Percentiles rank a stretch among this genome's conserved stretches.
phyloP scores from a whole-genome alignment of 768 basidiomycete species.

The Lactarius trivialis region DNA sequence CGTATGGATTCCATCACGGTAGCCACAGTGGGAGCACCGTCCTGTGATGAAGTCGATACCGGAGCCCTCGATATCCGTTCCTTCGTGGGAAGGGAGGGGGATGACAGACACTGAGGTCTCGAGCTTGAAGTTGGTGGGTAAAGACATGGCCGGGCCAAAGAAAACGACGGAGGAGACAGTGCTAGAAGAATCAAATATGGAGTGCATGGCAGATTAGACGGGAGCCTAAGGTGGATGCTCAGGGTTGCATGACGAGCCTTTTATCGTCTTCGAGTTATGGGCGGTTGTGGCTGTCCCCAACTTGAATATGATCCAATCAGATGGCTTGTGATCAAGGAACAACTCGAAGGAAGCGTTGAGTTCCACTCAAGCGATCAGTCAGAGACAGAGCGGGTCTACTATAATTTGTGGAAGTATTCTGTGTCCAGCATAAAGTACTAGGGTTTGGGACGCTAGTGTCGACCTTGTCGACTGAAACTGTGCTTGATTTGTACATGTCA shows the following conservation, averaged over 20 bases:
- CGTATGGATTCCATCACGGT: conserved; percentile 44
- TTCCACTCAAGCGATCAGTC: too few relatives aligned
- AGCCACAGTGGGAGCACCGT: conserved; percentile 67
- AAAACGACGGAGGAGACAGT: background rate
- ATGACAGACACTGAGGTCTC: background rate
- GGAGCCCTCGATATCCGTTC: conserved; percentile 26
- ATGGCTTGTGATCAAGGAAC: background rate
- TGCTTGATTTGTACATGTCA: too few relatives aligned
- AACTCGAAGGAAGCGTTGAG: too few relatives aligned
- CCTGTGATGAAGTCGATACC: conserved; percentile 47
- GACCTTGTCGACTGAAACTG: too few relatives aligned
- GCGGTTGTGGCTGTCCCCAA: conserved; percentile 6
- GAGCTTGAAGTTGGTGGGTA: conserved; percentile 21
- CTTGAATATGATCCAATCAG: too few relatives aligned
- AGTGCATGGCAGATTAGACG: conserved; percentile 6
- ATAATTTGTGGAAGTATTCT: too few relatives aligned
- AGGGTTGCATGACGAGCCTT: background rate
- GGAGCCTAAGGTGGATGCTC: background rate
- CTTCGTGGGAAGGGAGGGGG: conserved; percentile 17
- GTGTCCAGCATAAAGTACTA: too few relatives aligned
- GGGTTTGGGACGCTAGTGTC: too few relatives aligned
- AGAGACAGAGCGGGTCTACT: too few relatives aligned
- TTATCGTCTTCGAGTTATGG: conserved; percentile 9
- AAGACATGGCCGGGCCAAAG: conserved; percentile 12
- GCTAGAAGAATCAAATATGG: background rate